Conservation (phyloP, 2,329 filamentous ascomycete genomes). For the Colletotrichum chlorophyti region DNA sequence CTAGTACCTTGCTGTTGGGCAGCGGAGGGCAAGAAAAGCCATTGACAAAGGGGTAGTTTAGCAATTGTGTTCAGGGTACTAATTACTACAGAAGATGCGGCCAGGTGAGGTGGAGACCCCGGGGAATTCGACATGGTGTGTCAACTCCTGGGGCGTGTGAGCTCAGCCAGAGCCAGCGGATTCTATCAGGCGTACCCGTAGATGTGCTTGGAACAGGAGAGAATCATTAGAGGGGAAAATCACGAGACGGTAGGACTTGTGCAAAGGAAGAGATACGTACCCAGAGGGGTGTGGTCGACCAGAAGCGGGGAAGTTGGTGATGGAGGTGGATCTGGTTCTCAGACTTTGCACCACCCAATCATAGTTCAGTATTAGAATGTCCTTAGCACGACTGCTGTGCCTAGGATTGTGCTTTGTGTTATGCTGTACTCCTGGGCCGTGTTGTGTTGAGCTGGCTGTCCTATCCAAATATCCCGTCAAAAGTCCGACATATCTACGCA, state of each 20-base stretch:
- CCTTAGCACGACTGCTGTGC: background rate
- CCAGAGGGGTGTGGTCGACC: constrained; percentile 13
- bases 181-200: constrained; percentile 16
- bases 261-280: constrained; percentile 17
- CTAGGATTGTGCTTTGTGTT: constrained; percentile 1
- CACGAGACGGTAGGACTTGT: constrained; percentile 19
- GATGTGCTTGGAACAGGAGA: constrained; percentile 23
- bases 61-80: background rate
- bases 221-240: constrained; percentile 14
- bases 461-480: too few relatives aligned
- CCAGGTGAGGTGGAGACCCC: constrained; percentile 6
- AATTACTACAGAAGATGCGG: constrained; percentile 1
- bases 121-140: constrained; percentile 1
- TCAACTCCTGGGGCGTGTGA: constrained; percentile 15
- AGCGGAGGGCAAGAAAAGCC: background rate
- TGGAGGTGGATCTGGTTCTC: constrained; percentile 9
- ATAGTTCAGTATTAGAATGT: background rate
- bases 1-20: constrained; percentile 4
- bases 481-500: background rate
- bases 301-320: constrained; percentile 24
- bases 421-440: constrained; percentile 8
- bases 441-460: constrained; percentile 13
- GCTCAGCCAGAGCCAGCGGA: background rate
- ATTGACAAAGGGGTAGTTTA: too few relatives aligned
- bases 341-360: background rate